Conservation (phyloP, 345 rosid species). For the Acer negundo region DNA sequence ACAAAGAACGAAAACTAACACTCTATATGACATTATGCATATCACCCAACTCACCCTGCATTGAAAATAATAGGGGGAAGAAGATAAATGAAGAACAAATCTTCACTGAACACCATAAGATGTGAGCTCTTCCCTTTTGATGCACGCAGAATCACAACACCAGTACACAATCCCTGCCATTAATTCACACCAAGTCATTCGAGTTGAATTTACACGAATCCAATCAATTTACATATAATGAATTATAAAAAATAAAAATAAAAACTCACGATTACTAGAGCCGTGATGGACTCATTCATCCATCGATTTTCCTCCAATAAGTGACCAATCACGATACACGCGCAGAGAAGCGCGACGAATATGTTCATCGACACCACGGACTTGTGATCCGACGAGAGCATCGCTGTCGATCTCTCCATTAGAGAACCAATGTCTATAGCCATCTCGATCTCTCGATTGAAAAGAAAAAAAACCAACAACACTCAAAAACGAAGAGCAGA, state of each 20-base stretch:
- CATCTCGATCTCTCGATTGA: constrained; percentile 33
- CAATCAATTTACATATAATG: not conserved
- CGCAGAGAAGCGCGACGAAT: constrained; percentile 85
- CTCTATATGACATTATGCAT: not conserved
- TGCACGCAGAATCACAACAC: constrained; percentile 74
- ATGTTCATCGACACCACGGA: constrained; percentile 89
- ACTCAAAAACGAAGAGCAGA: not conserved
- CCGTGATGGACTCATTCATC: constrained; percentile 96
- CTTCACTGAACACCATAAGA: constrained; percentile 91
- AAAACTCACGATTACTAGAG: constrained; percentile 74
- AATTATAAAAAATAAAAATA: not conserved
- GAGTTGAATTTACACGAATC: not conserved
- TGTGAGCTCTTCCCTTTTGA: constrained; percentile 82
- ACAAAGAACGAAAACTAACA: not conserved
- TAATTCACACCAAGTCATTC: not conserved
- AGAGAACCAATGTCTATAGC: constrained; percentile 34
- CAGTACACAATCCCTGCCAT: constrained; percentile 86
- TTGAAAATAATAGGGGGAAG: constrained; percentile 98
- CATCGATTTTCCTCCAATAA: constrained; percentile 80
- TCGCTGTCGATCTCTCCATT: constrained; percentile 31
- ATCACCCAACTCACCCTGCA: constrained; percentile 71
- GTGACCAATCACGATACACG: constrained; percentile 84
- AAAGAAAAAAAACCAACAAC: not conserved
- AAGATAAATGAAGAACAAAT: constrained; percentile 92
- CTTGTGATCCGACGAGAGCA: constrained; percentile 58